Base-by-base conservation (phyloP, 2,329 filamentous ascomycete genomes). In the Cryphonectria naterciae region DNA sequence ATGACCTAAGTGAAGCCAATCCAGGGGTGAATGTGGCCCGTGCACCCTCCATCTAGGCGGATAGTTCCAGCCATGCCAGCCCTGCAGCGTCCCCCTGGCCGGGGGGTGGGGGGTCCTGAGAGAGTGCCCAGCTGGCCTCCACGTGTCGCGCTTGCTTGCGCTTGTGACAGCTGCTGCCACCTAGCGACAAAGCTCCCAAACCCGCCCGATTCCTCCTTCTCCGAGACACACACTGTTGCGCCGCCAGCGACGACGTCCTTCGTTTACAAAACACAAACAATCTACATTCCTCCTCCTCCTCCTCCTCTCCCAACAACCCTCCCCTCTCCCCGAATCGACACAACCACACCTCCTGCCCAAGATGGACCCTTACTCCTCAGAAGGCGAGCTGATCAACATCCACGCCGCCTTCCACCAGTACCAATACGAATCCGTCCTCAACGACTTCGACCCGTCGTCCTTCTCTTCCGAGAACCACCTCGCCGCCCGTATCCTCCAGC, bases 391-490 rank as follows among this genome's bases (percentile, higher is more conserved):
- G 76, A 87, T 92, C 80, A 92, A 91, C 82, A 87, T 92, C 74
- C 89, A 91, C 84, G 91, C 88, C 81, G 81, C 89, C 82, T 92
- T 92, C 83, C 87, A 91, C 81, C 89, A 91, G 81, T 94, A 93
- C 79, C 95, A 97, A 85, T 97, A 93, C 86, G 88, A 93, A 78
- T 87, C 91, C 78, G 95, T 97, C 74, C 82, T 97, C 81, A 92
- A 96, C 83, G 71, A 73, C 66, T 97, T 94, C 83, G 92, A 97
- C 81, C 92, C 90, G 60, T 90, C 92, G 7, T 86, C 90, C 72
- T 92, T 98, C 78, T 96, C 93, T 61, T 76, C 90, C 74, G 89
- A 92, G 77, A 98, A 98, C 83, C 86, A 86, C 63, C 86, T 94
- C 19, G 89, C 93, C 58, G 92, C 93, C 56, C 91, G 91, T 71